Evolutionary conservation across 306 rosid species (phyloP), one percentile per base, ranked within the genome.

Genomic region (Pterocarpus macrocarpus): DNA sequence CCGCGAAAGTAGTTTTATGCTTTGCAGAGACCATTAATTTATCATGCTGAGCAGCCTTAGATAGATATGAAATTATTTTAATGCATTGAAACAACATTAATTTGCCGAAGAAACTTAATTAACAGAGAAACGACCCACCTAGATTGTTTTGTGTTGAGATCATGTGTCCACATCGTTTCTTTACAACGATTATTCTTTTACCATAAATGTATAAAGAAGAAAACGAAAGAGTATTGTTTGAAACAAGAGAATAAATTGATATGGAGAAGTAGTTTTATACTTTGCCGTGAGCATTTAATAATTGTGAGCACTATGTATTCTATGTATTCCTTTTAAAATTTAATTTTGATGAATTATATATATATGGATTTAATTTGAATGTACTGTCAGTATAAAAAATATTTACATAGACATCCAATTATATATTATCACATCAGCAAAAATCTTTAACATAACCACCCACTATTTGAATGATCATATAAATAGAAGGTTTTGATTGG

Each of bases 1-100:
- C 14, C 52, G 33, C 5, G 61, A 69, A 84, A 84, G 84, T 69
- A 10, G 82, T 59, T 73, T 84, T 59, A 14, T 79, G 87, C 53
- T 84, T 84, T 84, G 73, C 44, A 80, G 79, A 69, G 84, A n/a
- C 64, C 69, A 80, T 75, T 80, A 81, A 73, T 78, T 49, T 71
- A 80, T 66, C 12, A 52, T 53, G 64, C 49, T 76, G 79, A 73
- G 70, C 81, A 52, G 47, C 77, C 66, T 83, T 76, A 52, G 41
- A 66, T 66, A 2, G 49, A 52, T 33, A 61, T 33, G 56, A 39
- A 76, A 63, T 63, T 69, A 64, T 36, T 75, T 70, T 75, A 28
- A 47, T 75, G 59, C 73, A 71, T 66, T 72, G 52, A 32, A 81
- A 39, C 28, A 9, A 28, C 76, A 39, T 55, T 73, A 30, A 64